phyloP scores from a whole-genome alignment of 1,284 basidiomycete species.

The Cryptococcus sp. region DNA sequence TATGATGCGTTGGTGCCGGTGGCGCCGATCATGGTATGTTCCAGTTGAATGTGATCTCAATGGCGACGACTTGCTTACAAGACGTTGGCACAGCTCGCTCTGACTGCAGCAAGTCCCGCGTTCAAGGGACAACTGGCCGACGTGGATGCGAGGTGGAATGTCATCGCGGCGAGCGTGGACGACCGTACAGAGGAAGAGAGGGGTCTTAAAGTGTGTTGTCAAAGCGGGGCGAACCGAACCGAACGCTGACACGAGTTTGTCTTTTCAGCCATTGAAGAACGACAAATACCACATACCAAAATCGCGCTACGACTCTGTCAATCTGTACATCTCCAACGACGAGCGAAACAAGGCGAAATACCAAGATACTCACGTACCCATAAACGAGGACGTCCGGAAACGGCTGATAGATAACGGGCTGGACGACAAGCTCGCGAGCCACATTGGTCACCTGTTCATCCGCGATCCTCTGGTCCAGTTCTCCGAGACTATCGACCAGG shows the following conservation, averaged over 20 bases:
- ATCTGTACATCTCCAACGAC: conserved; percentile 86
- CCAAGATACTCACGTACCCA: conserved; percentile 83
- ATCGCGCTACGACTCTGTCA: conserved; percentile 94
- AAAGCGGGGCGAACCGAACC: neutral
- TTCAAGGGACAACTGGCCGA: conserved; percentile 95
- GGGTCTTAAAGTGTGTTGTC: conserved; percentile 68
- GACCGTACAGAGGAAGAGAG: conserved; percentile 95
- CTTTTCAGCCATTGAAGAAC: conserved; percentile 70
- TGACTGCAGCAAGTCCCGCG: conserved; percentile 90
- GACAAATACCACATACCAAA: conserved; percentile 82
- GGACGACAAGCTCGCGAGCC: conserved; percentile 83
- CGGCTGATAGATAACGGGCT: conserved; percentile 75
- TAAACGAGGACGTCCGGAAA: conserved; percentile 72
- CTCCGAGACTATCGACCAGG: conserved; percentile 89
- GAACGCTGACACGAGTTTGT: neutral
- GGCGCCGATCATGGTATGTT: conserved; percentile 84
- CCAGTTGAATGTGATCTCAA: neutral
- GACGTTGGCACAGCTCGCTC: conserved; percentile 66
- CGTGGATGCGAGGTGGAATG: conserved; percentile 98
- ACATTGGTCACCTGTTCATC: conserved; percentile 95
- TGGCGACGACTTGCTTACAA: neutral
- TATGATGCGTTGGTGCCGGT: conserved; percentile 95
- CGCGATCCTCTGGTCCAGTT: conserved; percentile 96
- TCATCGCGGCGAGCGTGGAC: conserved; percentile 95
- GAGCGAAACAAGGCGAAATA: conserved; percentile 88